These are phyloP conservation scores for Ceratocystis cubensis DNA, from an alignment of 2,329 filamentous ascomycete genomes.

Conservation along the genomic window DNA sequence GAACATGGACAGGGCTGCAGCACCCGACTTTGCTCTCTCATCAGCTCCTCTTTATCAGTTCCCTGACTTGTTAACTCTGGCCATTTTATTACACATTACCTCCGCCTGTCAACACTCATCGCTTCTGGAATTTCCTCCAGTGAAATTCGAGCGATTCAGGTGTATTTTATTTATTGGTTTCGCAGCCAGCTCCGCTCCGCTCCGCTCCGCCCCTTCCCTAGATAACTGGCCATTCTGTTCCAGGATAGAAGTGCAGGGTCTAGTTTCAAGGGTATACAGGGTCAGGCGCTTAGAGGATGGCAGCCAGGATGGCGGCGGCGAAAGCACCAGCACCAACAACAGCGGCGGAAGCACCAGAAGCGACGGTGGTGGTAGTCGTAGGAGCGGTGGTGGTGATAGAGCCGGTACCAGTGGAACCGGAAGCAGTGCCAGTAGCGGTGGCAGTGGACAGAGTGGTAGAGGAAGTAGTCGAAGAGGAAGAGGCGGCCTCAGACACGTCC, in stretches of 20 bases:
- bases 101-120: neutral
- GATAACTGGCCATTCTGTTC: neutral
- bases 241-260: constrained; percentile 26
- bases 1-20: neutral
- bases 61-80: neutral
- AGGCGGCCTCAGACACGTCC: constrained; percentile 23
- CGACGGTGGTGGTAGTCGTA: constrained; percentile 16
- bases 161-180: neutral
- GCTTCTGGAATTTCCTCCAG: constrained; percentile 20
- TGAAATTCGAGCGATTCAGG: constrained; percentile 14
- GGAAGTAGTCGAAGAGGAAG: constrained; percentile 26
- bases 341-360: constrained; percentile 21
- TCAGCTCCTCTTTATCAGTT: neutral
- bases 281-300: constrained; percentile 16
- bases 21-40: neutral
- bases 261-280: neutral
- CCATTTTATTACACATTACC: neutral
- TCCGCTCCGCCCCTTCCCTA: neutral
- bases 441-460: constrained; percentile 23
- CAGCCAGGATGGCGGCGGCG: constrained; percentile 30
- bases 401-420: constrained; percentile 22
- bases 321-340: constrained; percentile 28
- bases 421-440: constrained; percentile 24
- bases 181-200: neutral
- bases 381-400: constrained; percentile 9